Base-by-base conservation (phyloP, 768 basidiomycete genomes). In the Pleurotus platypus region DNA sequence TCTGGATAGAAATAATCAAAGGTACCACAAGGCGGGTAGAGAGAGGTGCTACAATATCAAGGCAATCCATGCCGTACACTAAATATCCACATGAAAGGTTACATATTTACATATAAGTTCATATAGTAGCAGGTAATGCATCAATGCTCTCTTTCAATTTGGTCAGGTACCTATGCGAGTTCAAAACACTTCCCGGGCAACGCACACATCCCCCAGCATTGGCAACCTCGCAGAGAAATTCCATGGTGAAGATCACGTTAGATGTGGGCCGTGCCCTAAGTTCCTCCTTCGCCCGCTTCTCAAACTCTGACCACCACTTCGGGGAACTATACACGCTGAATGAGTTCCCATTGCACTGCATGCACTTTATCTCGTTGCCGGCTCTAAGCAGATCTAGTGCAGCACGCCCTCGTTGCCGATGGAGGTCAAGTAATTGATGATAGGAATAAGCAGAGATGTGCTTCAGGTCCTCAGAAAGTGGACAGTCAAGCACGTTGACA, bases 301-400 rank as follows among this genome's bases (percentile, higher is more conserved):
- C 78, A 62, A 82, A 91, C 59, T 81, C 80, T 18, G 66, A 65
- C 88, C 87, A 90, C 89, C 87, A 90, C 67, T 78, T 79, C 18
- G 89, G 89, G 4, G 76, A 74, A 4, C 73, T 72, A 57, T 81
- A 72, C 49, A 76, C 70, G 1, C 76, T 72, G 60, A 68, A 67
- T 6, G 70, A 59, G 1, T 74, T 75, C 4, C 82, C 82, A 40
- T 86, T 89, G 62, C 87, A 90, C 59, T 85, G 81, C 72, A 84
- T 79, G 69, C 89, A 90, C 67, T 82, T 83, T 61, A 86, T 64
- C 35, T 80, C 75, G 2, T 76, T 73, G 0, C 80, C 71, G 16
- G 73, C 65, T 57, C 73, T 69, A 6, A 89, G 66, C 40, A 84
- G 67, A 11, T 72, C 73, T 27, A 74, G 69, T 1, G 85, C 84